Evolutionary conservation across 768 basidiomycete genomes (phyloP).

Genomic region (Lactifluus rugatus): DNA sequence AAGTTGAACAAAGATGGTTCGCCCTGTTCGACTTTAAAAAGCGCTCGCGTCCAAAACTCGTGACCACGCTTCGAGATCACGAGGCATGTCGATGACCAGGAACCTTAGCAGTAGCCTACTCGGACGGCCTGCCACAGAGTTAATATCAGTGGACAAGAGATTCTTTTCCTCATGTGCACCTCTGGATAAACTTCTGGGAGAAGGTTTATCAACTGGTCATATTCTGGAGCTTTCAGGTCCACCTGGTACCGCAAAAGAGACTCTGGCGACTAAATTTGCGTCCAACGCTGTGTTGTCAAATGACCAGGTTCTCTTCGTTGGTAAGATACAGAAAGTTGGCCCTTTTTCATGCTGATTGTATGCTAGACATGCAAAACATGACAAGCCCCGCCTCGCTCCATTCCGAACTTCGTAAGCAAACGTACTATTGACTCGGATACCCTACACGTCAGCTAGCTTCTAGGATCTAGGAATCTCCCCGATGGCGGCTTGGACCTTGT

Average conservation of each 20-base stretch:
- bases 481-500: conserved; percentile 23
- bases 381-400: conserved; percentile 29
- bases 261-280: conserved; percentile 41
- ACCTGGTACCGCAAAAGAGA: conserved; percentile 60
- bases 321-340: conserved; percentile 30
- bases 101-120: conserved; percentile 18
- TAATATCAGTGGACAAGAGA: conserved; percentile 26
- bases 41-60: conserved; percentile 4
- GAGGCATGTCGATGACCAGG: background rate
- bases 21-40: background rate
- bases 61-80: conserved; percentile 9
- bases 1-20: background rate
- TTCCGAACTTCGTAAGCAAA: conserved; percentile 21
- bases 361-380: conserved; percentile 42
- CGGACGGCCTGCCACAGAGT: conserved; percentile 50
- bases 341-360: conserved; percentile 12
- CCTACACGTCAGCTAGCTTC: background rate
- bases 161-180: conserved; percentile 38
- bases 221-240: conserved; percentile 70
- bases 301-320: conserved; percentile 53
- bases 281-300: conserved; percentile 37
- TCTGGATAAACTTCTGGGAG: conserved; percentile 50
- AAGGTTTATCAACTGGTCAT: conserved; percentile 51
- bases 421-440: background rate
- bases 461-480: conserved; percentile 23